phyloP scores from a whole-genome alignment of 495 filamentous ascomycete species.

The Daldinia vernicosa region DNA sequence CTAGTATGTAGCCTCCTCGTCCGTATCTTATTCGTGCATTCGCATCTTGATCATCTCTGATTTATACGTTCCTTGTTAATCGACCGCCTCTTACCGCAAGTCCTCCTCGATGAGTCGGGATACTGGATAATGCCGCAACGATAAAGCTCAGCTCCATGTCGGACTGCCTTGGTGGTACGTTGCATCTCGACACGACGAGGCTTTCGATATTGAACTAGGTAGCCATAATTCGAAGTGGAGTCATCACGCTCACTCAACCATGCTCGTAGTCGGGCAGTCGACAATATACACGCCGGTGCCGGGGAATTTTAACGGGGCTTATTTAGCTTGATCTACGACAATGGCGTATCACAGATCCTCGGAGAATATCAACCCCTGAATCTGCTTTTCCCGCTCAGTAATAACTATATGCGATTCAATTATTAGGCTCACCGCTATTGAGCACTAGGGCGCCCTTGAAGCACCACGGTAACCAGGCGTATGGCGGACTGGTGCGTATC shows the following conservation, averaged over 20 bases:
- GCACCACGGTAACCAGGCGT: not conserved
- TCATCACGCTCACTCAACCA: constrained; percentile 3
- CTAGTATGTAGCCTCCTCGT: constrained; percentile 14
- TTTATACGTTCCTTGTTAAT: not conserved
- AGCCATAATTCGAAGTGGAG: constrained; percentile 11
- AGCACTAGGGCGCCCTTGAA: not conserved
- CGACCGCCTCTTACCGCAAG: not conserved
- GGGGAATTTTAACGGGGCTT: constrained; percentile 12
- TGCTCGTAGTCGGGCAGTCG: constrained; percentile 11
- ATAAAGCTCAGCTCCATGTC: not conserved
- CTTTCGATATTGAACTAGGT: constrained; percentile 21
- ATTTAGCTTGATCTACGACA: not conserved
- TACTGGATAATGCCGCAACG: not conserved
- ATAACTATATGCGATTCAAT: not conserved
- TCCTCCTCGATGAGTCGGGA: not conserved
- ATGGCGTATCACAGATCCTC: constrained; percentile 5
- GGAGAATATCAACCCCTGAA: constrained; percentile 20
- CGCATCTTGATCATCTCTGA: constrained; percentile 7
- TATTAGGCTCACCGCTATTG: not conserved
- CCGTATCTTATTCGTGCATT: constrained; percentile 22
- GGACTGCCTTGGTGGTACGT: constrained; percentile 23
- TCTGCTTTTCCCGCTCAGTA: not conserved
- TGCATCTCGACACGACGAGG: constrained; percentile 22
- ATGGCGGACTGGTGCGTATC: not conserved
- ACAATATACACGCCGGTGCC: constrained; percentile 1